Evolutionary conservation across 345 rosid species (phyloP).

Genomic region (Euphorbia pulcherrima): DNA sequence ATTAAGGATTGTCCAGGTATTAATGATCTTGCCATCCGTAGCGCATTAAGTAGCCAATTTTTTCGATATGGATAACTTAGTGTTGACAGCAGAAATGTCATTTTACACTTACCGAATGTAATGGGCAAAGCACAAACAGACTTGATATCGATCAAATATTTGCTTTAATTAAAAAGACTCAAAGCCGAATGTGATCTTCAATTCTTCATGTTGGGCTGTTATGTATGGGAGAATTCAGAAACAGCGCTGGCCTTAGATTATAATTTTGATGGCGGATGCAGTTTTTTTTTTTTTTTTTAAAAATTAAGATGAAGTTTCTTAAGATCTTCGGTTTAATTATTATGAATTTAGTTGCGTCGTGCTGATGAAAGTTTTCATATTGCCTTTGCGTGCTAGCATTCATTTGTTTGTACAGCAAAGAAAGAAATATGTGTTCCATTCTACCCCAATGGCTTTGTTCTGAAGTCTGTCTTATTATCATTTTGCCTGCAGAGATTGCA

Average conservation of each 20-base stretch:
- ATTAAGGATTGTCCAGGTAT: not conserved
- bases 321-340: not conserved
- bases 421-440: not conserved
- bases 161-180: not conserved
- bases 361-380: not conserved
- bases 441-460: not conserved
- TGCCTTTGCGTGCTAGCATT: not conserved
- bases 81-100: too few relatives aligned
- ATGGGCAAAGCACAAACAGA: too few relatives aligned
- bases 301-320: too few relatives aligned
- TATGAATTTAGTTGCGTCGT: not conserved
- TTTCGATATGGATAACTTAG: too few relatives aligned
- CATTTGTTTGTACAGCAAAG: not conserved
- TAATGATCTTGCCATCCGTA: too few relatives aligned
- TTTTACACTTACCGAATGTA: too few relatives aligned
- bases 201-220: not conserved
- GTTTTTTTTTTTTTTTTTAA: too few relatives aligned
- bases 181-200: not conserved
- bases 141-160: too few relatives aligned
- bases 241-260: too few relatives aligned
- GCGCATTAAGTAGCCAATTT: too few relatives aligned
- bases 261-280: too few relatives aligned
- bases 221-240: not conserved
- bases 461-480: conserved; percentile 4
- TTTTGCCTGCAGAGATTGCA: conserved; percentile 55